Base-by-base conservation (phyloP, 495 filamentous ascomycete species). In the Lentithecium fluviatile region DNA sequence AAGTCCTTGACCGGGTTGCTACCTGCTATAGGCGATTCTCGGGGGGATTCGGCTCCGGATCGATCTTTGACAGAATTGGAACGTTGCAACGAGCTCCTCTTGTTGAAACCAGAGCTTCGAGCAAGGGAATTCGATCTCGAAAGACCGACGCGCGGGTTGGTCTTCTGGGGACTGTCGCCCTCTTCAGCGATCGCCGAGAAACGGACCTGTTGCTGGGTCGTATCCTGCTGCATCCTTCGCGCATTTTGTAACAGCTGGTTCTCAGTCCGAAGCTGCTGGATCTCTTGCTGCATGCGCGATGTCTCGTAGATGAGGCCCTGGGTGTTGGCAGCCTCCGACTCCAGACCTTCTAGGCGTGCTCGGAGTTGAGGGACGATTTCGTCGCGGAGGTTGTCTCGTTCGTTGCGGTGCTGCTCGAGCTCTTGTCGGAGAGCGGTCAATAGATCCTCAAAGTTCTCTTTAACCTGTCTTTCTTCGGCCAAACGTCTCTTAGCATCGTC, bases 371-470 rank as follows among this genome's bases (percentile, higher is more conserved):
- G 88, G 2, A 93, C 83, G 26, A 95, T 78, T 63, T 92, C 90
- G 61, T 97, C 91, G 23, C 89, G 85, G 11, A 97, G 84, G 60
- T 95, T 89, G 73, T 97, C 94, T 25, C 91, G 82, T 71, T 98
- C 94, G 60, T 95, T 90, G 17, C 87, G 82, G 55, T 91, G 83
- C 64, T 86, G 87, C 65, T 90, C 84, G 10, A 96, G 77, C 68
- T 98, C 91, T 2, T 85, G 80, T 58, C 88, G 86, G 67, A 97
- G 83, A 21, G 89, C 94, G 10, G 84, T 84, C 29, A 96, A 79
- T 38, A 97, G 78, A 70, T 96, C 92, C 71, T 96, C 91, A 68
- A 96, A 94, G 65, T 94, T 97, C 70, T 90, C 89, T 70, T 95
- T 97, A 58, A 87, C 83, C 70, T 89, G 84, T 29, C 89, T 81